Evolutionary conservation across 345 rosid species (phyloP), one percentile per base, ranked within the genome.

Genomic region (Corchorus olitorius): DNA sequence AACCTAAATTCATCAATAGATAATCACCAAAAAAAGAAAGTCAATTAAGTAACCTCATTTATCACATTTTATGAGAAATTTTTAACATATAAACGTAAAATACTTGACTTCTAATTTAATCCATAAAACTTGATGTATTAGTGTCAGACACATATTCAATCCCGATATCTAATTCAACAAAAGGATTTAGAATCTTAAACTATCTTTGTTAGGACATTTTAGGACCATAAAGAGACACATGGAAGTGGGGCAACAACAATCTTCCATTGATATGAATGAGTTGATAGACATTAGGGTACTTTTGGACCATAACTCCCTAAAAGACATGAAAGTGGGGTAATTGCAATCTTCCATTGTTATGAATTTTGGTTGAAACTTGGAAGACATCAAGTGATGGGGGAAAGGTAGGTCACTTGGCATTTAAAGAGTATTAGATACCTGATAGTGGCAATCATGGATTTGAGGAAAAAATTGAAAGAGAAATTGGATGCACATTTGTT

Each of bases 1-100:
- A 87, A 73, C 88, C 97, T 94, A 70, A 70, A 72, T 14, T 39
- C 13, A 16, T 52, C 5, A 34, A 52, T 6, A 35, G 46, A 62
- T 2, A 17, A 52, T 9, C 64, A 70, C 22, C 55, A 59, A 9
- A 53, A 55, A 61, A 7, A 11, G 43, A 22, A 70, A 39, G 19
- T 61, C 43, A 34, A 34, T 61, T 33, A 8, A 15, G 9, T 27
- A 39, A 53, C n/a, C 16, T 56, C 43, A 39, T 39, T 4, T 39
- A 4, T 39, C 43, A 39, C 43, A 39, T 39, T 39, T 39, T 39
- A 27, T 27, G 27, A 27, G 27, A 27, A 27, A 27, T 1, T 27
- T 27, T 27, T 27, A 27, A 27, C 27, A 27, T 27, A 27, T 27
- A 27, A 27, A 27, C 27, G 27, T 27, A 27, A 1, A 27, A 27